Evolutionary conservation across 257 asterid species (phyloP).

Genomic region (Ocimum tenuiflorum): DNA sequence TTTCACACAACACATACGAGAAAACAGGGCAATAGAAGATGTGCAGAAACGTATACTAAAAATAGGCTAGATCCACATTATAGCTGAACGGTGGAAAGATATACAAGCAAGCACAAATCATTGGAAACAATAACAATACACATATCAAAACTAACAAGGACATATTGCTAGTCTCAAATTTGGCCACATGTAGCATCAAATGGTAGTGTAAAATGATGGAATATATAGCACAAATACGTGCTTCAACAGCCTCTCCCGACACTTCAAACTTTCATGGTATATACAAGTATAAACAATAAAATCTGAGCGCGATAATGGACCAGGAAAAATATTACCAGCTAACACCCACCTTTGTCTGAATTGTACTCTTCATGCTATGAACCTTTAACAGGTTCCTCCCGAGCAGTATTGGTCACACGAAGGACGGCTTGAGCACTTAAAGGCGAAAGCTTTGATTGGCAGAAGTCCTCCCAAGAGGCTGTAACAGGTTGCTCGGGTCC

Average conservation of each 20-base stretch:
- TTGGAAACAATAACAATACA: constrained; percentile 8
- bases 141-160: not conserved
- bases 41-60: not conserved
- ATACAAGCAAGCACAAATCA: constrained; percentile 3
- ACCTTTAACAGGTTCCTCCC: constrained; percentile 52
- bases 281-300: constrained; percentile 49
- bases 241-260: constrained; percentile 29
- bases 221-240: constrained; percentile 33
- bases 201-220: constrained; percentile 21
- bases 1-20: no score
- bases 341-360: not conserved
- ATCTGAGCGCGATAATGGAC: constrained; percentile 21
- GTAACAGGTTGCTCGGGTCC: constrained; percentile 32
- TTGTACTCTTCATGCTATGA: constrained; percentile 30
- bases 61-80: not conserved
- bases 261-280: constrained; percentile 51
- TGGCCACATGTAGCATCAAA: constrained; percentile 27
- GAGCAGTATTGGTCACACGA: constrained; percentile 66
- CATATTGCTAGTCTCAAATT: constrained; percentile 15
- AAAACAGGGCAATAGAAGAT: no score
- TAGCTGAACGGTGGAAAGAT: not conserved
- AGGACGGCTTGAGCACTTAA: constrained; percentile 84
- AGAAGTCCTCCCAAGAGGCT: constrained; percentile 73
- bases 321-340: constrained; percentile 24
- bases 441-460: constrained; percentile 82